Evolutionary conservation across 169 alveolate genomes (phyloP).

Genomic region (Ichthyophthirius multifiliis): DNA sequence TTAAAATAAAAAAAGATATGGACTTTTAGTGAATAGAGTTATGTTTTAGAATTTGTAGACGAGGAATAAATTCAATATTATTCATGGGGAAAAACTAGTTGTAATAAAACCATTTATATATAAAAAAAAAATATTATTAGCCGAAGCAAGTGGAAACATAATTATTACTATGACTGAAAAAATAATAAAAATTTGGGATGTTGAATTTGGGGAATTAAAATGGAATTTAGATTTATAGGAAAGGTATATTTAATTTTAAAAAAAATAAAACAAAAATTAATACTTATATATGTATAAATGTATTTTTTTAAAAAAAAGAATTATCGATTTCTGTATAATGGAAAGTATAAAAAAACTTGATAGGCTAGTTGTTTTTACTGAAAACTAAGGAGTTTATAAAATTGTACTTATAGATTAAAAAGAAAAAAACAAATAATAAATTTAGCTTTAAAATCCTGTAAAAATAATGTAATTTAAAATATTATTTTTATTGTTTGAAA

Average conservation of each 20-base stretch:
- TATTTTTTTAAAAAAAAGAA: neutral
- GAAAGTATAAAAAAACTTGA: neutral
- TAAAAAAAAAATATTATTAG: neutral
- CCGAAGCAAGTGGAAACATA: neutral
- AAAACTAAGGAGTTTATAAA: neutral
- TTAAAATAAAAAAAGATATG: neutral
- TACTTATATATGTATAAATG: too few species aligned
- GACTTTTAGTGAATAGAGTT: neutral
- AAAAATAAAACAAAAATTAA: neutral
- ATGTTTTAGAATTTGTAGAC: neutral
- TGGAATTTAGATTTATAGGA: neutral
- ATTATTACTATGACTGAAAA: neutral
- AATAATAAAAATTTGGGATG: conserved; percentile 4
- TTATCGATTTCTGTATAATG: neutral
- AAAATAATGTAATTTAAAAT: neutral
- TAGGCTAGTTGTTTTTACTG: neutral
- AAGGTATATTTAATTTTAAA: neutral
- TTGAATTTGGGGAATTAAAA: neutral
- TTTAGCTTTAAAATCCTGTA: neutral
- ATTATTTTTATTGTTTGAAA: neutral
- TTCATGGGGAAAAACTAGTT: conserved; percentile 1
- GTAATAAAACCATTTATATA: neutral
- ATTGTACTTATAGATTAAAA: neutral
- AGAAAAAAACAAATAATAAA: neutral
- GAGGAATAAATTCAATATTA: neutral